These are phyloP conservation scores for Zalaria sp. DNA, from an alignment of 2,329 filamentous ascomycete genomes.

Conservation along the genomic window DNA sequence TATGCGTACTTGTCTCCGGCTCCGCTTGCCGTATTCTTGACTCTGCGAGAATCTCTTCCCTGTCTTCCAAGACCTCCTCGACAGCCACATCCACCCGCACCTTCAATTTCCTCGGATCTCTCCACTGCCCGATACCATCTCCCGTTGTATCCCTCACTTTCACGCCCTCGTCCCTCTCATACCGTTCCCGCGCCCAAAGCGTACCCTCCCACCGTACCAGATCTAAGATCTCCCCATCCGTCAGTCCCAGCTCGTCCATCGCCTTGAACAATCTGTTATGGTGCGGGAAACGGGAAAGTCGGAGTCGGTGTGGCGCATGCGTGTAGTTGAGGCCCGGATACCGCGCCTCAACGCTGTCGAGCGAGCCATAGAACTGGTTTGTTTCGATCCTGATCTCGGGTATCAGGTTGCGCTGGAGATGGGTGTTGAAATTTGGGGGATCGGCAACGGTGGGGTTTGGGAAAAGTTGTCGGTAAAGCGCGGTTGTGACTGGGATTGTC, in stretches of 20 bases:
- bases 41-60: conserved; percentile 1
- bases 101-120: conserved; percentile 30
- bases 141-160: conserved; percentile 57
- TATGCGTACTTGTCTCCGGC: background rate
- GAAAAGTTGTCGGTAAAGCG: conserved; percentile 63
- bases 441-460: conserved; percentile 53
- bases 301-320: conserved; percentile 56
- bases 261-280: conserved; percentile 63
- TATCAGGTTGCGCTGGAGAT: conserved; percentile 58
- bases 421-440: conserved; percentile 54
- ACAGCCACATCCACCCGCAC: conserved; percentile 2
- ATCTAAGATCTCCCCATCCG: conserved; percentile 52
- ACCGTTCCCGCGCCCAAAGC: conserved; percentile 68
- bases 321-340: conserved; percentile 73
- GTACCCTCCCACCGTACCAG: conserved; percentile 76
- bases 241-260: conserved; percentile 57
- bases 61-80: conserved; percentile 2
- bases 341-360: conserved; percentile 66
- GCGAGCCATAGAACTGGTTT: conserved; percentile 62
- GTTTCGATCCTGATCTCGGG: conserved; percentile 69
- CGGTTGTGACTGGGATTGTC: conserved; percentile 50
- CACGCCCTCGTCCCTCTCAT: conserved; percentile 60
- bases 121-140: conserved; percentile 52
- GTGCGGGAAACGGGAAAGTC: conserved; percentile 64
- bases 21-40: background rate